phyloP scores from a whole-genome alignment of 768 basidiomycete genomes.

The Russula brevipes region DNA sequence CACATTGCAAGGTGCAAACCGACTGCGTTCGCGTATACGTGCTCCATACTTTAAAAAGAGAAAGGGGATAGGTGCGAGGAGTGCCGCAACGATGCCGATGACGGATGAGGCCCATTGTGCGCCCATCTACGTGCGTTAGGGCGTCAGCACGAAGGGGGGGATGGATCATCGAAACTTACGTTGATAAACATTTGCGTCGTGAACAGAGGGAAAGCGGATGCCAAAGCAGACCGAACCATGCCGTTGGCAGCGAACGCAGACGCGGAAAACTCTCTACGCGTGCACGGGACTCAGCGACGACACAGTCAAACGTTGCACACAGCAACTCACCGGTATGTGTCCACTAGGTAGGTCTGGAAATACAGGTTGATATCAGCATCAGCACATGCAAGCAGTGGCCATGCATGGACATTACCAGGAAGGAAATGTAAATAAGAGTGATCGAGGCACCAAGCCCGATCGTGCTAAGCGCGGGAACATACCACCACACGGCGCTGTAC shows the following conservation, averaged over 20 bases:
- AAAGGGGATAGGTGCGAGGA: constrained; percentile 35
- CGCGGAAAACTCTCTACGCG: constrained; percentile 36
- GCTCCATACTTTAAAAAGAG: constrained; percentile 34
- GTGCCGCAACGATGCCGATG: constrained; percentile 34
- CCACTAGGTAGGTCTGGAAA: constrained; percentile 48
- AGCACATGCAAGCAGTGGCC: not conserved
- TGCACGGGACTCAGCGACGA: not conserved
- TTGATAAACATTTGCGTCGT: constrained; percentile 57
- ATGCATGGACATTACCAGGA: constrained; percentile 36
- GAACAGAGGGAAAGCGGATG: constrained; percentile 61
- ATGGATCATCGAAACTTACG: constrained; percentile 28
- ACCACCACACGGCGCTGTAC: constrained; percentile 51
- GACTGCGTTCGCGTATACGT: constrained; percentile 12
- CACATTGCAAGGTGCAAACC: constrained; percentile 16
- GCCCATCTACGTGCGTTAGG: constrained; percentile 1
- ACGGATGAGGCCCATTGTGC: constrained; percentile 34
- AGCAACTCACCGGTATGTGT: constrained; percentile 41
- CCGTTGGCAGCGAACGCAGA: constrained; percentile 61
- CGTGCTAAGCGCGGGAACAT: constrained; percentile 49
- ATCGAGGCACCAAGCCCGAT: constrained; percentile 46
- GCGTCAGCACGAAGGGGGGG: not conserved
- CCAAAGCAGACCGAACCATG: constrained; percentile 50
- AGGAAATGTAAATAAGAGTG: constrained; percentile 50
- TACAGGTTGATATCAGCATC: not conserved
- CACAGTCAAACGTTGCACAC: not conserved